A percentile compares a stretch with the other conserved stretches of the same genome.
phyloP scores from a whole-genome alignment of 2,329 filamentous ascomycete species.

The Colletotrichum costaricense region DNA sequence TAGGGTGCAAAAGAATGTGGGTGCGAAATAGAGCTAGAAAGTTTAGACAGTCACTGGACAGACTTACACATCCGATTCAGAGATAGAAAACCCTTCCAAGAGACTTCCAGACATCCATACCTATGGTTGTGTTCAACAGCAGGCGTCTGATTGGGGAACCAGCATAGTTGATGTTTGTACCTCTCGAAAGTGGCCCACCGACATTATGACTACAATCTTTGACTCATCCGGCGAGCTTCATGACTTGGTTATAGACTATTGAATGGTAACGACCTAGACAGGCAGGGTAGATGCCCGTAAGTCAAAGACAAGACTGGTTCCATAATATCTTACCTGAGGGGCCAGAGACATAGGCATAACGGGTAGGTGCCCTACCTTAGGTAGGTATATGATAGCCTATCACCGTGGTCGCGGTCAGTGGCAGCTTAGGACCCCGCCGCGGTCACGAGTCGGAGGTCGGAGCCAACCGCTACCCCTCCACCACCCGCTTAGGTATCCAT shows the following conservation, averaged over 20 bases:
- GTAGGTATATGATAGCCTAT: too few species aligned
- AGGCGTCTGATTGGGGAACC: background rate
- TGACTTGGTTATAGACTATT: background rate
- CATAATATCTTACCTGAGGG: too few species aligned
- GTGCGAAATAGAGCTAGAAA: conserved; percentile 21
- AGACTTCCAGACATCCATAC: background rate
- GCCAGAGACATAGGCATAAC: background rate
- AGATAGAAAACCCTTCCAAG: too few species aligned
- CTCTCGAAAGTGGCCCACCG: background rate
- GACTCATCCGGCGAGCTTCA: background rate
- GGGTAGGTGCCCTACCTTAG: too few species aligned
- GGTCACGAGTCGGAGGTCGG: conserved; percentile 9
- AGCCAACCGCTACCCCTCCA: conserved; percentile 23
- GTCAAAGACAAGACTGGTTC: too few species aligned
- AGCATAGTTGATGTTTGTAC: background rate
- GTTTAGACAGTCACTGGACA: background rate
- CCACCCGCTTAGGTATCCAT: background rate
- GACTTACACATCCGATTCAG: background rate
- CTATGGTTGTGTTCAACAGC: background rate
- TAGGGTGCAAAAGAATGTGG: conserved; percentile 20
- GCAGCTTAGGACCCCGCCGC: conserved; percentile 8
- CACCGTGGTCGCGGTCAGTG: background rate
- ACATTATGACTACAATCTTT: background rate
- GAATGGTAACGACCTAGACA: too few species aligned
- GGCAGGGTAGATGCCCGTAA: too few species aligned